Conservation (phyloP, 805 yeast genomes). For the Torulaspora gathmanii region DNA sequence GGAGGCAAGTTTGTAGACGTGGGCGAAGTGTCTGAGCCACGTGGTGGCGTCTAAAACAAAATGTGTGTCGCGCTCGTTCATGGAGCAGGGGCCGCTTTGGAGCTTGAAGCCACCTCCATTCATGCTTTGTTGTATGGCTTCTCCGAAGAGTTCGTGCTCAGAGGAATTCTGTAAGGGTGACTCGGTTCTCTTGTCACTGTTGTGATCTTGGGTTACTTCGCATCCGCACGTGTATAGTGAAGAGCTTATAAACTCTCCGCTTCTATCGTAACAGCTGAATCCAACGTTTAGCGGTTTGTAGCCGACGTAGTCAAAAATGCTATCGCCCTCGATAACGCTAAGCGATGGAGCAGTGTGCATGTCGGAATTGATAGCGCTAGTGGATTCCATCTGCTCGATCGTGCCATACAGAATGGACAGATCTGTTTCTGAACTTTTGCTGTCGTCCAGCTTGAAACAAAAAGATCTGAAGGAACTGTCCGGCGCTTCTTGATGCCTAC, state of each 20-base stretch:
- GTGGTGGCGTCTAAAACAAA: conserved; percentile 69
- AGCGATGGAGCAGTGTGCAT: conserved; percentile 21
- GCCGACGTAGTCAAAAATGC: conserved; percentile 33
- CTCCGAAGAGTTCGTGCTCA: conserved; percentile 10
- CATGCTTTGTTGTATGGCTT: conserved; percentile 8
- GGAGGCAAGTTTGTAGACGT: conserved; percentile 61
- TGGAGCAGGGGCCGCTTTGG: conserved; percentile 53
- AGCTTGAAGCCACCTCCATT: conserved; percentile 15
- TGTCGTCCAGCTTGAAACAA: conserved; percentile 23
- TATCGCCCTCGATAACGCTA: conserved; percentile 28
- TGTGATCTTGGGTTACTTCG: not conserved
- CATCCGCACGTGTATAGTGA: conserved; percentile 31
- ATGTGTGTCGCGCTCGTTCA: conserved; percentile 52
- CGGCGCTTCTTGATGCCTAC: conserved; percentile 14
- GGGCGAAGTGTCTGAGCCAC: conserved; percentile 75
- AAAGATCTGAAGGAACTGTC: conserved; percentile 19
- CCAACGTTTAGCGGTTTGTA: conserved; percentile 30
- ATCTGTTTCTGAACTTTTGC: not conserved
- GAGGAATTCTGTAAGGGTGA: not conserved
- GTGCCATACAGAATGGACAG: conserved; percentile 5
- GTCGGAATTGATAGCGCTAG: conserved; percentile 22
- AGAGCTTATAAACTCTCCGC: conserved; percentile 34
- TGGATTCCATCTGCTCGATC: conserved; percentile 20
- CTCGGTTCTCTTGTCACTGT: not conserved
- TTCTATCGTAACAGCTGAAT: conserved; percentile 31